phyloP scores from a whole-genome alignment of 2,329 filamentous ascomycete species.

The Trichoderma sp. region DNA sequence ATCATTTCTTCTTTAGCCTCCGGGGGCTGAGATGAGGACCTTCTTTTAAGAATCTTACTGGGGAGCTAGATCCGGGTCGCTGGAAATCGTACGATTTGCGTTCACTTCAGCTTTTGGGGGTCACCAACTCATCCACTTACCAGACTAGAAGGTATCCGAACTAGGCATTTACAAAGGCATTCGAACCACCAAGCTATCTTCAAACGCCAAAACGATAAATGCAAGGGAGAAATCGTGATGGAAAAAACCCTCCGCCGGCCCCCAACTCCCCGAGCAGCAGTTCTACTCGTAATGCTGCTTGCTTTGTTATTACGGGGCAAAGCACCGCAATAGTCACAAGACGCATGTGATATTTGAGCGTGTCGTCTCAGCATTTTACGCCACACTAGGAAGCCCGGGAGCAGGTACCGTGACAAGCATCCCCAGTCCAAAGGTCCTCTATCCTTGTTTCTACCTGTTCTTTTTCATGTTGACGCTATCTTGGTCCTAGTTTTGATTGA shows the following conservation, averaged over 20 bases:
- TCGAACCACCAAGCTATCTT: neutral
- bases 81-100: slow-evolving; percentile 8
- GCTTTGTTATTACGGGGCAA: neutral
- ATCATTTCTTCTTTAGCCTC: neutral
- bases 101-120: neutral
- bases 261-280: neutral
- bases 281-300: neutral
- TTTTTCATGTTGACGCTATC: neutral
- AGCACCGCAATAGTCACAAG: neutral
- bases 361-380: neutral
- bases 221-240: neutral
- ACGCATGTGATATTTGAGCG: neutral
- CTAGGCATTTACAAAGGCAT: no score
- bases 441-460: neutral
- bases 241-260: neutral
- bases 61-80: slow-evolving; percentile 16
- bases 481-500: neutral
- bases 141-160: neutral
- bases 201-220: neutral
- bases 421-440: neutral
- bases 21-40: slow-evolving; percentile 4
- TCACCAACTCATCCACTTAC: neutral
- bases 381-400: slow-evolving; percentile 13
- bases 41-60: slow-evolving; percentile 12
- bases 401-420: slow-evolving; percentile 1